Evolutionary conservation across 768 basidiomycete genomes (phyloP).

Genomic region (Antrodiella citrinella): DNA sequence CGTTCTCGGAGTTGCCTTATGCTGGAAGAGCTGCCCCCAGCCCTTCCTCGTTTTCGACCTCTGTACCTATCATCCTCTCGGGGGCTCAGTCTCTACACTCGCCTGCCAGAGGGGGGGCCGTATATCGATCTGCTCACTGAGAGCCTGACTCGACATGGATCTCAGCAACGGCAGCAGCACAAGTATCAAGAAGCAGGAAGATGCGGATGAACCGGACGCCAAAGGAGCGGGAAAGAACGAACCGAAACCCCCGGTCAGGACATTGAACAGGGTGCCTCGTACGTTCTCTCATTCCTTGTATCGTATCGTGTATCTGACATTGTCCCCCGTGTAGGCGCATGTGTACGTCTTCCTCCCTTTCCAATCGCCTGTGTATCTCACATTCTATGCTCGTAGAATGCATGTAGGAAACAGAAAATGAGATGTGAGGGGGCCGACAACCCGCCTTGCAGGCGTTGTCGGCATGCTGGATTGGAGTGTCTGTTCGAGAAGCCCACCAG

Average conservation of each 20-base stretch:
- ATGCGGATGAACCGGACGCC: conserved; percentile 37
- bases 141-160: conserved; percentile 13
- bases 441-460: conserved; percentile 92
- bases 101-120: background rate
- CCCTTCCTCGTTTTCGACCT: conserved; percentile 1
- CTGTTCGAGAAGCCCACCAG: conserved; percentile 90
- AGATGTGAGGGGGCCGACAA: conserved; percentile 94
- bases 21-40: background rate
- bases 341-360: conserved; percentile 40
- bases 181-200: conserved; percentile 56
- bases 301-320: conserved; percentile 11
- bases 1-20: background rate
- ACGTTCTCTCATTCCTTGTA: conserved; percentile 27
- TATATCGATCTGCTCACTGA: background rate
- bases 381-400: conserved; percentile 51
- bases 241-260: conserved; percentile 64
- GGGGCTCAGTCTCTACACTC: background rate
- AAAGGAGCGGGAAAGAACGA: conserved; percentile 46
- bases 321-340: conserved; percentile 51
- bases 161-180: conserved; percentile 13
- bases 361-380: conserved; percentile 9
- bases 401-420: conserved; percentile 96
- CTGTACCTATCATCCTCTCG: background rate
- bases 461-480: conserved; percentile 84
- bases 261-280: conserved; percentile 85